A percentile compares a stretch with the other conserved stretches of the same genome.
Evolutionary conservation across 164 flowering plant species (phyloP).

Genomic region (Stephania yunnanensis): DNA sequence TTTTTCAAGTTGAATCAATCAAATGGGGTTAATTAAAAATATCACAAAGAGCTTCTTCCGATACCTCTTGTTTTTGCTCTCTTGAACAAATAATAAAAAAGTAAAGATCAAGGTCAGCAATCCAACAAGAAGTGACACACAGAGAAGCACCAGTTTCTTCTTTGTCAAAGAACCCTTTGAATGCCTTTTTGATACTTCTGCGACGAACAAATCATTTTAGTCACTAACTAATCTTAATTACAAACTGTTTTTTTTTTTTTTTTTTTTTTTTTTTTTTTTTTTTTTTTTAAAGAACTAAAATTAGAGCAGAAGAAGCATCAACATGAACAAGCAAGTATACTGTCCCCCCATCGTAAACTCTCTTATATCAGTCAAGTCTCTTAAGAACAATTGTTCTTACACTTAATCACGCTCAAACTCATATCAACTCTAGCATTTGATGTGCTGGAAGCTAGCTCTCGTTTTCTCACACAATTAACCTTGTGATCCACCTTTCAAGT

Average conservation of each 20-base stretch:
- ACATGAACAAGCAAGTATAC: background rate
- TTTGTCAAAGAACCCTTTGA: background rate
- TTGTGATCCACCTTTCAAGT: constrained; percentile 2
- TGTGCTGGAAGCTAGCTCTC: constrained; percentile 10
- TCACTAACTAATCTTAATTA: too few species aligned
- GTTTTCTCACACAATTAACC: constrained; percentile 11
- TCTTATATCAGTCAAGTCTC: constrained; percentile 3
- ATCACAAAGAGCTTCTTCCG: background rate
- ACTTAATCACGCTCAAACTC: background rate
- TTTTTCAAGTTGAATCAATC: background rate
- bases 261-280: too few species aligned
- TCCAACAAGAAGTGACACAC: background rate
- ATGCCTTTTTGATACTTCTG: background rate
- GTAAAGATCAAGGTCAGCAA: background rate
- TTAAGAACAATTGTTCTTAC: constrained; percentile 8
- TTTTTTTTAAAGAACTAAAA: background rate
- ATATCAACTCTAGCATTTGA: background rate
- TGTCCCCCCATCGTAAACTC: constrained; percentile 2
- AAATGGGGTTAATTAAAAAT: background rate
- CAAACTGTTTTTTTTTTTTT: too few species aligned
- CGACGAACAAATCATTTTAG: background rate
- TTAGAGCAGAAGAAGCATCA: background rate
- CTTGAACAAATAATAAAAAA: background rate
- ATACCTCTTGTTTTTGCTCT: background rate
- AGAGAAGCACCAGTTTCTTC: background rate